These are phyloP conservation scores for Effrenium voratum DNA, from an alignment of 73 alveolate genomes.

Conservation along the genomic window DNA sequence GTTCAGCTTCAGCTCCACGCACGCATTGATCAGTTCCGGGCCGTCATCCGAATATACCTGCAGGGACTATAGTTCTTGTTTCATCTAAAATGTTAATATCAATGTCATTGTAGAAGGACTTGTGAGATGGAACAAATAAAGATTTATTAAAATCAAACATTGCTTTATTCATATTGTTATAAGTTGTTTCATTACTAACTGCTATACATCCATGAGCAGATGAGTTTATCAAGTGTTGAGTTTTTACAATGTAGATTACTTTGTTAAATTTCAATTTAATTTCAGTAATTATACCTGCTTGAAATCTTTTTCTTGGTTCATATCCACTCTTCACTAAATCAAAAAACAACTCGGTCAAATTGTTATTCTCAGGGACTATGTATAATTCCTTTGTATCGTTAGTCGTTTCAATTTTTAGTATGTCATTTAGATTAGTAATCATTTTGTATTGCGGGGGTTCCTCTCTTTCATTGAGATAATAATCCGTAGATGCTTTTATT, in stretches of 20 bases:
- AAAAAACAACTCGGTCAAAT: not conserved
- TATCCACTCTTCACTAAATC: not conserved
- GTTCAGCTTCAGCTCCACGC: too few relatives aligned
- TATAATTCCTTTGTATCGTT: not conserved
- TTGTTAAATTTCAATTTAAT: constrained; percentile 4
- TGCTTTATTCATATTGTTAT: constrained; percentile 18
- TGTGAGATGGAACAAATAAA: not conserved
- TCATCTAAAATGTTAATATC: not conserved
- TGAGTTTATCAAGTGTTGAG: constrained; percentile 7
- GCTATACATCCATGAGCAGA: constrained; percentile 10
- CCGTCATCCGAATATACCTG: not conserved
- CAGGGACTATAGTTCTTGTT: not conserved
- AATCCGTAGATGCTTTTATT: not conserved
- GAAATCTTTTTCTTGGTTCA: constrained; percentile 34
- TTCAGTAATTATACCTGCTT: constrained; percentile 15
- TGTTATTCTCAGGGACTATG: not conserved
- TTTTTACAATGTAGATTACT: not conserved
- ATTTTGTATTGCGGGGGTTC: not conserved
- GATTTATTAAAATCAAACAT: not conserved
- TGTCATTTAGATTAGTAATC: constrained; percentile 6
- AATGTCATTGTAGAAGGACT: not conserved
- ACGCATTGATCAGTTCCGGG: too few relatives aligned
- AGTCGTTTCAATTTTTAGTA: not conserved
- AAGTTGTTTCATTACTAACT: constrained; percentile 36
- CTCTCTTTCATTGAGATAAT: not conserved